Percentiles rank a stretch among this genome's conserved stretches.
These are phyloP conservation scores for Penicillium vulpinum DNA, from an alignment of 2,329 filamentous ascomycete genomes.

Conservation along the genomic window DNA sequence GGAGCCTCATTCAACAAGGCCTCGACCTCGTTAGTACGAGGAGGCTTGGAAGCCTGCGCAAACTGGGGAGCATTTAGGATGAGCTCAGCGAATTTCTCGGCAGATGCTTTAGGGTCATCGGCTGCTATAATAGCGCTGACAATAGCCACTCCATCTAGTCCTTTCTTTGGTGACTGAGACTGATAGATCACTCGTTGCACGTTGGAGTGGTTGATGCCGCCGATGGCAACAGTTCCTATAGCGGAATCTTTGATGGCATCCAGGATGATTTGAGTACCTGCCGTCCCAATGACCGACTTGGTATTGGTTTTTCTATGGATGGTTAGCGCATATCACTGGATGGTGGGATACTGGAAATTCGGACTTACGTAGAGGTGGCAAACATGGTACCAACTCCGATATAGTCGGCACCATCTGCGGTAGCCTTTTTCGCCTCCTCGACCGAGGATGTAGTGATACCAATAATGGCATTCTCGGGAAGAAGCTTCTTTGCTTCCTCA, in stretches of 20 bases:
- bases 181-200: conserved; percentile 73
- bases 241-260: conserved; percentile 54
- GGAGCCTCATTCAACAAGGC: conserved; percentile 41
- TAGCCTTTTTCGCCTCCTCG: conserved; percentile 71
- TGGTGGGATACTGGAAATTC: neutral
- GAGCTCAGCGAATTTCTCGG: conserved; percentile 59
- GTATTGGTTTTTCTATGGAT: conserved; percentile 74
- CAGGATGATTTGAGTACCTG: conserved; percentile 69
- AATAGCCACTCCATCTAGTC: conserved; percentile 78
- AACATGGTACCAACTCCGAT: conserved; percentile 89
- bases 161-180: conserved; percentile 57
- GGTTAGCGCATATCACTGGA: conserved; percentile 4
- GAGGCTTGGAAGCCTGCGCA: conserved; percentile 30
- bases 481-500: conserved; percentile 65
- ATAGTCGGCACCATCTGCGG: conserved; percentile 79
- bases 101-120: conserved; percentile 63
- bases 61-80: conserved; percentile 48
- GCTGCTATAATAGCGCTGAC: conserved; percentile 86
- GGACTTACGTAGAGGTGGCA: conserved; percentile 72
- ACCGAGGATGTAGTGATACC: conserved; percentile 79
- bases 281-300: conserved; percentile 74
- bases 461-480: conserved; percentile 78
- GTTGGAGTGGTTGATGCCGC: conserved; percentile 79
- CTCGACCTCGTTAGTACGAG: conserved; percentile 29
- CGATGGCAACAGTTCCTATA: conserved; percentile 72